Conservation (phyloP, 495 filamentous ascomycete species). For the Xylaria telfairii region DNA sequence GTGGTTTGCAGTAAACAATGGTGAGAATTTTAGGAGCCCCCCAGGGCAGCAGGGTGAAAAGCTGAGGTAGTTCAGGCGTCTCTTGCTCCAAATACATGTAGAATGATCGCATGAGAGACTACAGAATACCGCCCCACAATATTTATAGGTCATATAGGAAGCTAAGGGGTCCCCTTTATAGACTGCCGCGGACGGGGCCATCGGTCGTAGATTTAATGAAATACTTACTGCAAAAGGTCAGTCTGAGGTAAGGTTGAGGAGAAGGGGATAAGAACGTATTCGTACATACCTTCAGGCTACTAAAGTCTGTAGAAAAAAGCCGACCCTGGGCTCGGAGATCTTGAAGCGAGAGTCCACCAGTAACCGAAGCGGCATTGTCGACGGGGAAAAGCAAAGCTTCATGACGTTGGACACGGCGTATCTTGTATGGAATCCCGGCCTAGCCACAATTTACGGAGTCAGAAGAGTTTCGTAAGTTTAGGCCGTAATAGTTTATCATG, state of each 20-base stretch:
- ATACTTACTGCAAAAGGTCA: constrained; percentile 2
- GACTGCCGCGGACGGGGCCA: not conserved
- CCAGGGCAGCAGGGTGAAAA: not conserved
- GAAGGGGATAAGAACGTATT: not conserved
- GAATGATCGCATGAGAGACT: not conserved
- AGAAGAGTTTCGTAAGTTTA: not conserved
- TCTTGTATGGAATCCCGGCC: not conserved
- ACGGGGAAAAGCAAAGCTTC: constrained; percentile 7
- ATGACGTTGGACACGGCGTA: not conserved
- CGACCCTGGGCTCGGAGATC: not conserved
- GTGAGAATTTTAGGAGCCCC: not conserved
- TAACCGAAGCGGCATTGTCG: constrained; percentile 3
- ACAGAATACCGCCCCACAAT: not conserved
- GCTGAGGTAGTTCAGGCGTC: not conserved
- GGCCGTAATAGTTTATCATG: not conserved
- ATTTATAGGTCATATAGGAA: not conserved
- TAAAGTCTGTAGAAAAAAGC: constrained; percentile 6
- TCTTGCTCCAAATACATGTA: not conserved
- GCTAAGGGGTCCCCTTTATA: not conserved
- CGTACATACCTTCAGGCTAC: not conserved
- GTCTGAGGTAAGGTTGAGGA: not conserved
- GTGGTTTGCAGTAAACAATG: not conserved
- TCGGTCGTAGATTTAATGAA: not conserved
- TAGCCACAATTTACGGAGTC: not conserved
- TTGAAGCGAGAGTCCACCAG: not conserved